Evolutionary conservation across 441 rosid species (phyloP), one percentile per base, ranked within the genome.

Genomic region (Kokia cookei): DNA sequence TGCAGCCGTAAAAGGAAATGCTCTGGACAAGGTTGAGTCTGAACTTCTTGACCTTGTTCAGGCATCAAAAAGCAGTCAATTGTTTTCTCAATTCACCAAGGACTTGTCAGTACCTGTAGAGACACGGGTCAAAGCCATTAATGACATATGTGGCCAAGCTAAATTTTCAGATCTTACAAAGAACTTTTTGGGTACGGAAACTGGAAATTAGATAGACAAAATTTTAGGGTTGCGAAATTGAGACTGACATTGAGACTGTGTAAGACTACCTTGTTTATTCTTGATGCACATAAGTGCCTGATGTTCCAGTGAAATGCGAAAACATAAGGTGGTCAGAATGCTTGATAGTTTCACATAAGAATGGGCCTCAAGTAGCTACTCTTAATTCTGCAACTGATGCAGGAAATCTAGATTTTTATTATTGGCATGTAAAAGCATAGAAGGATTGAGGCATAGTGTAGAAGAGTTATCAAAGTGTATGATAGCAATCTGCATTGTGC

Each of bases 151-250:
- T 61, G 82, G 40, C 32, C 66, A 85, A 73, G 92, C 99, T 35
- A 91, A 94, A 86, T 82, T 90, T 76, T 80, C 93, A 0, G 92
- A 87, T 7, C 32, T 78, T 17, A 89, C 92, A 27, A 93, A 78
- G 85, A 89, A 90, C 80, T 93, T 94, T 81, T 86, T 94, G 73
- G 88, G 98, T 93, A 87, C 77, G 89, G 40, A 60, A 47, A 47
- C 68, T 47, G 67, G 66, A 72, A 15, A 8, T 17, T 50, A 51
- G 22, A 35, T 11, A n/a, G 2, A 50, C 27, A 5, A n/a, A 8
- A 1, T 32, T 53, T 32, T 51, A 40, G 45, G 11, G 11, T 40
- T 68, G 45, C 4, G 27, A 68, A 51, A 50, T 29, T 50, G 15
- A 10, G 10, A n/a, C 72, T 50, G 24, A 67, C 48, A 48, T 48